Evolutionary conservation across 2,329 filamentous ascomycete species (phyloP), one percentile per base, ranked within the genome.

Genomic region (Berkeleyomyces basicola): DNA sequence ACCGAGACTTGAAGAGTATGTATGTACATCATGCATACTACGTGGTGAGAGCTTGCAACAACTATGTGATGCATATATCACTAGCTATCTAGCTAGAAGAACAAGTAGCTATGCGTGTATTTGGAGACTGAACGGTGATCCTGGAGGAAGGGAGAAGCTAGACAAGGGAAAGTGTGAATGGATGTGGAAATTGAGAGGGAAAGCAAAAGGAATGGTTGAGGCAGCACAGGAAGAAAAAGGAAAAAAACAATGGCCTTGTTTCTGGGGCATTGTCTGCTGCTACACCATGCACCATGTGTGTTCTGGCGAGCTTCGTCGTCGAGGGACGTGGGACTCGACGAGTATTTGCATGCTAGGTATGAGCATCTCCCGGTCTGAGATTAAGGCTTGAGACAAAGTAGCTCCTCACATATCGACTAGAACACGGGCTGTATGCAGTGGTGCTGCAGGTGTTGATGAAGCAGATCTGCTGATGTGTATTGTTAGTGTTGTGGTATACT

Each of bases 151-250:
- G 23, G 23, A 49, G 46, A 49, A 23, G 46, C 46, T 6, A 23
- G 14, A 23, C 11, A 49, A 10, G 7, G 46, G 31, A 23, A 14
- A 16, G 7, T 47, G 44, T 47, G 44, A 16, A n/a, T 59, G 40
- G 43, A 37, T 14, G 57, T 7, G 51, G 37, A 59, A 59, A 59
- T 59, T 59, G 42, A 44, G 57, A 44, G 57, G 57, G 40, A 59
- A 37, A 11, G 40, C 11, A 59, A 59, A 46, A 37, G 11, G 10
- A 16, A 55, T 7, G 43, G 11, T 16, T 39, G 14, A 14, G 3
- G 33, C 14, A 46, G 43, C 11, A 46, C 14, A 36, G 36, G 36
- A 36, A 59, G 37, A 44, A 43, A 14, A 37, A 9, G n/a, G n/a
- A 46, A n/a, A 59, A 46, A 46, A 37, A 40, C 10, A 59, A 59